Percentiles rank a stretch among this genome's conserved stretches.
These are phyloP conservation scores for Sisymbrium altissimum DNA, from an alignment of 345 rosid genomes.

Conservation along the genomic window DNA sequence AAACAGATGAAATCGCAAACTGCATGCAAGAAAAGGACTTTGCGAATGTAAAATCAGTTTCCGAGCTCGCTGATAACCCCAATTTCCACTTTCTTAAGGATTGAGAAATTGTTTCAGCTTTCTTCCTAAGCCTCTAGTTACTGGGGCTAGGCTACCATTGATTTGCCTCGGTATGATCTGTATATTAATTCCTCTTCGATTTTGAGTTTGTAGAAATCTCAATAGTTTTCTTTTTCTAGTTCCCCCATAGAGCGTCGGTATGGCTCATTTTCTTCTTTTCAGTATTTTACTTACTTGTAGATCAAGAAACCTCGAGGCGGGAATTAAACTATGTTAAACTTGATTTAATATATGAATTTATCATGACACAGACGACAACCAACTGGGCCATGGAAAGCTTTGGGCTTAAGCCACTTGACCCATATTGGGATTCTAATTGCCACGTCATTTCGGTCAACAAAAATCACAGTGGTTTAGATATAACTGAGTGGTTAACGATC, in stretches of 20 bases:
- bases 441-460: conserved; percentile 12
- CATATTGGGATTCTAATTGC: not conserved
- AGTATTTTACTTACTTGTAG: not conserved
- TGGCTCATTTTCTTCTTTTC: not conserved
- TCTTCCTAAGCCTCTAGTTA: not conserved
- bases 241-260: not conserved
- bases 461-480: not conserved
- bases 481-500: not conserved
- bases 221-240: conserved; percentile 3
- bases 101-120: conserved; percentile 25
- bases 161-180: conserved; percentile 1
- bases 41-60: conserved; percentile 53
- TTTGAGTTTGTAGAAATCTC: not conserved
- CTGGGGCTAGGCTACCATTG: not conserved
- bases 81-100: conserved; percentile 77
- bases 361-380: not conserved
- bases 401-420: not conserved
- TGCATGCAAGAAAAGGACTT: conserved; percentile 60
- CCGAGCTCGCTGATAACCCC: conserved; percentile 63
- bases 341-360: not conserved
- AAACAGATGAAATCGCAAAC: conserved; percentile 61
- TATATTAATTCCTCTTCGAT: not conserved
- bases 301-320: not conserved
- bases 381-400: not conserved
- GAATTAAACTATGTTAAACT: conserved; percentile 1